Evolutionary conservation across 2,329 filamentous ascomycete genomes (phyloP).

Genomic region (Fusarium ramigenum): DNA sequence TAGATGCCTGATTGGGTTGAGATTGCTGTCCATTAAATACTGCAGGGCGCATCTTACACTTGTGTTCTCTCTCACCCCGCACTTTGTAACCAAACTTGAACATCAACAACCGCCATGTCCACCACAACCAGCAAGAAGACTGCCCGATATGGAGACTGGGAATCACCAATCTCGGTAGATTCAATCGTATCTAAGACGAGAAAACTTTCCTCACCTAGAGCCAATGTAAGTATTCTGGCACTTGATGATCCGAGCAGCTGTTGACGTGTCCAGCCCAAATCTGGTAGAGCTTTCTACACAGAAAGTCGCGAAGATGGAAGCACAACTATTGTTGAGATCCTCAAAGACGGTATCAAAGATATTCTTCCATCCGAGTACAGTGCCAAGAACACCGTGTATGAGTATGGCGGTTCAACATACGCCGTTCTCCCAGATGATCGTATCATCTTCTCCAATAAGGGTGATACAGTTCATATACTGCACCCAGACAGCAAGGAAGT

Average conservation of each 20-base stretch:
- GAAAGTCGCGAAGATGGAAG: slow-evolving; percentile 53
- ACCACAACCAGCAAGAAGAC: slow-evolving; percentile 20
- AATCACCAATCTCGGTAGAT: slow-evolving; percentile 51
- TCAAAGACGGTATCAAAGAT: slow-evolving; percentile 46
- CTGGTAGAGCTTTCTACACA: slow-evolving; percentile 50
- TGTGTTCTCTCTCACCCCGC: slow-evolving; percentile 11
- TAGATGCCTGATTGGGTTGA: not conserved
- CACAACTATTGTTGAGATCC: slow-evolving; percentile 55
- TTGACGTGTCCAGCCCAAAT: slow-evolving; percentile 32
- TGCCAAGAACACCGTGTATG: slow-evolving; percentile 58
- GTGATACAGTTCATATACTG: slow-evolving; percentile 55
- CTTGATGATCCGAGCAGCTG: not conserved
- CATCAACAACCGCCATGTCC: slow-evolving; percentile 20
- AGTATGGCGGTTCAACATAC: slow-evolving; percentile 61
- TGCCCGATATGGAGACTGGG: slow-evolving; percentile 52
- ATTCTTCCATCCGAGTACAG: slow-evolving; percentile 56
- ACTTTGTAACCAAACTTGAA: slow-evolving; percentile 8
- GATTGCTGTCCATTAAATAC: not conserved
- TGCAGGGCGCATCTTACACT: not conserved
- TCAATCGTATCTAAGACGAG: slow-evolving; percentile 49
- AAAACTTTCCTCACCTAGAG: slow-evolving; percentile 48
- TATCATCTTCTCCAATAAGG: slow-evolving; percentile 58
- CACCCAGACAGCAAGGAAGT: slow-evolving; percentile 50
- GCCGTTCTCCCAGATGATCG: slow-evolving; percentile 50
- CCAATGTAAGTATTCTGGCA: slow-evolving; percentile 43